These are phyloP conservation scores for Terana coerulea DNA, from an alignment of 768 basidiomycete genomes.

Conservation along the genomic window DNA sequence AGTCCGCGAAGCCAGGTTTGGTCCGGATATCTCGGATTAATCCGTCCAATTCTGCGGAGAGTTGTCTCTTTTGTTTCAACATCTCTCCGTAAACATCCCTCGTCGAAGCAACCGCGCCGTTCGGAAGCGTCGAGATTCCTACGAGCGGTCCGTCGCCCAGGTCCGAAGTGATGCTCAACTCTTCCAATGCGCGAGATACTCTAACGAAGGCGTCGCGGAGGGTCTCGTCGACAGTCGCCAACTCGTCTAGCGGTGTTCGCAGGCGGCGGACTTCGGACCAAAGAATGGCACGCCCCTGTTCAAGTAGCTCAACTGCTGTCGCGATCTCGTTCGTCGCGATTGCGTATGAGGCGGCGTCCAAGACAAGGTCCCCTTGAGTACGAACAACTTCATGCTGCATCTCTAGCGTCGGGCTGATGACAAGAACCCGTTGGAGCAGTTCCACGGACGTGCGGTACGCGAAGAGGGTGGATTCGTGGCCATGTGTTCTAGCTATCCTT, in stretches of 20 bases:
- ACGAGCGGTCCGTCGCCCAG: no score
- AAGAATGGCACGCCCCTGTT: constrained; percentile 21
- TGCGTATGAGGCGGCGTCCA: neutral
- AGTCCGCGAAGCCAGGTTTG: constrained; percentile 29
- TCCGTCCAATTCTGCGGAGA: constrained; percentile 12
- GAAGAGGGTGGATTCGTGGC: no score
- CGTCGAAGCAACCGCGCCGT: neutral
- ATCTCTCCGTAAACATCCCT: neutral
- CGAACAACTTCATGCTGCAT: neutral
- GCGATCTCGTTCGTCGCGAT: neutral
- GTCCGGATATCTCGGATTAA: constrained; percentile 25
- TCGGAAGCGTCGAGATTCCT: no score
- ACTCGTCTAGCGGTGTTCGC: constrained; percentile 14
- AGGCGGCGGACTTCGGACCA: constrained; percentile 19
- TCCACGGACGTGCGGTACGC: no score
- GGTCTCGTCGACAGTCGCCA: no score
- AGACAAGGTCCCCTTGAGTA: no score
- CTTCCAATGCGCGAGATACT: no score
- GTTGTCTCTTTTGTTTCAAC: neutral
- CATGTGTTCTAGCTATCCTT: no score
- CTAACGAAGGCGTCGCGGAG: no score
- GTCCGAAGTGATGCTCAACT: no score
- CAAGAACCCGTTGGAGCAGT: no score
- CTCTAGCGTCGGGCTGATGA: no score
- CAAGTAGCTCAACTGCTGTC: constrained; percentile 22